These are phyloP conservation scores for Colletotrichum caudatum DNA, from an alignment of 2,329 filamentous ascomycete species.

Conservation along the genomic window DNA sequence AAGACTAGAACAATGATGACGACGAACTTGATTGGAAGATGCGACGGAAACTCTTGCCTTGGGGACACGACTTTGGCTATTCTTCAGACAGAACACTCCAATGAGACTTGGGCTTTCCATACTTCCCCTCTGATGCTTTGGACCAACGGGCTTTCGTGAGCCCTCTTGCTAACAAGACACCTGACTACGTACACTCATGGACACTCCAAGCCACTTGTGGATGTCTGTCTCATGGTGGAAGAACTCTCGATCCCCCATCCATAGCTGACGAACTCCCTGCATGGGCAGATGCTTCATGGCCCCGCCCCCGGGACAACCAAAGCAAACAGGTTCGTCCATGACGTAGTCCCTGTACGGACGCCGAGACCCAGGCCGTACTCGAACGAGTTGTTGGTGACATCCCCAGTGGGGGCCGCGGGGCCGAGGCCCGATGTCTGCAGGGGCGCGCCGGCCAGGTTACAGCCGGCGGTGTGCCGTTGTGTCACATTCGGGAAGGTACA, in stretches of 20 bases:
- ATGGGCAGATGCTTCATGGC: not conserved
- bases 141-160: not conserved
- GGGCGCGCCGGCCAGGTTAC: too few species aligned
- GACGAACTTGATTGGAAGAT: not conserved
- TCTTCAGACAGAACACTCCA: not conserved
- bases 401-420: too few species aligned
- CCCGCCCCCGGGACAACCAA: slow-evolving; percentile 8
- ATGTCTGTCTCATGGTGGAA: too few species aligned
- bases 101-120: not conserved
- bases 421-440: too few species aligned
- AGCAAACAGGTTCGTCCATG: slow-evolving; percentile 23
- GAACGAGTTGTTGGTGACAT: too few species aligned
- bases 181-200: not conserved
- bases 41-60: not conserved
- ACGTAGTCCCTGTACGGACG: not conserved
- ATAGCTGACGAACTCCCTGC: not conserved
- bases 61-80: not conserved
- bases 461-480: too few species aligned
- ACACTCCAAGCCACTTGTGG: not conserved
- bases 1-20: not conserved
- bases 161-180: not conserved
- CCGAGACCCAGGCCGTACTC: too few species aligned
- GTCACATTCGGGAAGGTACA: too few species aligned
- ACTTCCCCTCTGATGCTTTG: too few species aligned
- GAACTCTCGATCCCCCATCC: not conserved